Evolutionary conservation across 768 basidiomycete genomes (phyloP).

Genomic region (Lanmaoa rubissima): DNA sequence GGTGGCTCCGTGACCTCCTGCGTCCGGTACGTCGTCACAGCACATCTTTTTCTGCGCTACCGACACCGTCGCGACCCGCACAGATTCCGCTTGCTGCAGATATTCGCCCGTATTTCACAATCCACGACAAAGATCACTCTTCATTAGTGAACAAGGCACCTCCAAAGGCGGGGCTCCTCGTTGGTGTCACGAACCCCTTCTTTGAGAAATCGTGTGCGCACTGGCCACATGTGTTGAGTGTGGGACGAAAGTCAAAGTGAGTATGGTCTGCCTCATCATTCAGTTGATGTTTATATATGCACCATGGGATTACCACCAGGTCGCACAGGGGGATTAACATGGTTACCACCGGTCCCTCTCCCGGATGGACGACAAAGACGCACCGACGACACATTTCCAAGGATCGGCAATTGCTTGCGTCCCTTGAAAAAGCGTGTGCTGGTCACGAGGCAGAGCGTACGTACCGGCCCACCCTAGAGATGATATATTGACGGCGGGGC

Average conservation of each 20-base stretch:
- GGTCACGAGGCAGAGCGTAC: constrained; percentile 51
- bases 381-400: constrained; percentile 86
- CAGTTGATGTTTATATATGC: neutral
- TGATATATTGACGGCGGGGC: neutral
- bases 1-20: constrained; percentile 88
- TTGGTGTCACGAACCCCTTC: constrained; percentile 89
- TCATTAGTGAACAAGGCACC: constrained; percentile 76
- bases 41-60: neutral
- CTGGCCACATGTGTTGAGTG: constrained; percentile 82
- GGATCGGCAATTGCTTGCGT: constrained; percentile 71
- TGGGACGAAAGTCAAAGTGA: constrained; percentile 53
- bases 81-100: constrained; percentile 85
- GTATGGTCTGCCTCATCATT: constrained; percentile 15
- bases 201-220: constrained; percentile 76
- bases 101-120: constrained; percentile 92
- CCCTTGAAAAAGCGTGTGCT: constrained; percentile 59
- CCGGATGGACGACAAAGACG: constrained; percentile 75
- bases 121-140: constrained; percentile 86
- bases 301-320: neutral
- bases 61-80: neutral
- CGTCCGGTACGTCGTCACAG: constrained; percentile 60
- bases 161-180: constrained; percentile 71
- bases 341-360: constrained; percentile 47
- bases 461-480: constrained; percentile 22
- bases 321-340: constrained; percentile 1